Evolutionary conservation across 2,329 filamentous ascomycete species (phyloP), one percentile per base, ranked within the genome.

Genomic region (Exophiala sp.): DNA sequence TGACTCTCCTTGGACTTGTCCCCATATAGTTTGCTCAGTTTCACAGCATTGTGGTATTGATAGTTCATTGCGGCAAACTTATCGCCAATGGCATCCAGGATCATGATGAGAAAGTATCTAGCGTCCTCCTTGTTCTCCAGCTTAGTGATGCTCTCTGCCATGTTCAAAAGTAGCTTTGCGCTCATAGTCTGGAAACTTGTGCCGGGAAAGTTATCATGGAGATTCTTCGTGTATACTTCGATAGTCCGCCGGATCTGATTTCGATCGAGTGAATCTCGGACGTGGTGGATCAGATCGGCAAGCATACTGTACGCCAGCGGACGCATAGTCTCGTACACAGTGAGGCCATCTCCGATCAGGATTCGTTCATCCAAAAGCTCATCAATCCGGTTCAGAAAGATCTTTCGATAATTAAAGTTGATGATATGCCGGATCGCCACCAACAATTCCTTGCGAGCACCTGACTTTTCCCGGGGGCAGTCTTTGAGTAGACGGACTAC

Each of bases 131-230:
- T 99, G 68, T 96, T 89, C 16, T 88, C 87, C 63, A 99, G 81
- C 70, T 92, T 95, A 1, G 91, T 89, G 66, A 99, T 99, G 69
- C 90, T 95, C 66, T 99, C 95, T 0, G 92, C 94, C 90, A 99
- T 95, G 69, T 99, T 99, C 10, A 99, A 78, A 1, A 99, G 77
- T 2, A 99, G 78, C 71, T 97, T 99, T 0, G 94, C 95, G 65
- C 94, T 97, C 94, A 99, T 99, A 0, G 94, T 99, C 71, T 99
- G 95, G 68, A 99, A 99, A 71, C 92, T 99, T 0, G 95, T 97
- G 7, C 95, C 95, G 0, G 94, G 95, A 59, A 96, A 96, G 60
- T 89, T 90, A 69, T 97, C 94, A 66, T 96, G 91, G 18, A 99
- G 76, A 65, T 97, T 97, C 66, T 87, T 90, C 1, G 95, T 97